Evolutionary conservation across 768 basidiomycete species (phyloP).

Genomic region (Leccinum ochraceum): DNA sequence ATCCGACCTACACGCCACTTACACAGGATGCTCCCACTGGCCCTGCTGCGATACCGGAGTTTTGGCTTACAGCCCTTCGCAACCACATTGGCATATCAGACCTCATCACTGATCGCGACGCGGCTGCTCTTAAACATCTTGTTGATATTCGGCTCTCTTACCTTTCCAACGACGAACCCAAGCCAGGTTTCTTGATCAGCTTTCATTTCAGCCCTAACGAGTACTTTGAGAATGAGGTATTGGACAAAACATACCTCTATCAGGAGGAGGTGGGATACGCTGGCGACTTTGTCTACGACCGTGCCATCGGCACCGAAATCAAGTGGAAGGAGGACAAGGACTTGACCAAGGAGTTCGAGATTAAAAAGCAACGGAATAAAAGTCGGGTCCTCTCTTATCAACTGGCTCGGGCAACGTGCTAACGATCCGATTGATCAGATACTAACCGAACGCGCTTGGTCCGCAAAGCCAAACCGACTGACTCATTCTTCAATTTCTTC

Average conservation of each 20-base stretch:
- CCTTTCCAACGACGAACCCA: conserved; percentile 58
- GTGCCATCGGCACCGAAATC: conserved; percentile 87
- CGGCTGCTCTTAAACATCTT: conserved; percentile 78
- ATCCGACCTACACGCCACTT: conserved; percentile 66
- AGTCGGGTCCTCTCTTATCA: conserved; percentile 46
- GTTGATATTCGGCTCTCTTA: conserved; percentile 81
- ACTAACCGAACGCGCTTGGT: conserved; percentile 83
- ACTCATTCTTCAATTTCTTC: conserved; percentile 99
- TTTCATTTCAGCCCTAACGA: conserved; percentile 85
- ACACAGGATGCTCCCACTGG: conserved; percentile 49
- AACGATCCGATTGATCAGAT: conserved; percentile 42
- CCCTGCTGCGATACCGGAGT: conserved; percentile 72
- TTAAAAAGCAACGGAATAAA: conserved; percentile 99
- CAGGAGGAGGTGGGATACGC: conserved; percentile 91
- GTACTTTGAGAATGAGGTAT: conserved; percentile 79
- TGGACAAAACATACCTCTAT: conserved; percentile 95
- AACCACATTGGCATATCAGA: conserved; percentile 88
- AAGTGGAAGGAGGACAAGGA: conserved; percentile 99
- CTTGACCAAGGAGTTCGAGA: conserved; percentile 95
- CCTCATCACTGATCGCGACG: conserved; percentile 93
- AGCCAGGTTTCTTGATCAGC: conserved; percentile 89
- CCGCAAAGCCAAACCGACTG: conserved; percentile 84
- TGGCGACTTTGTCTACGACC: conserved; percentile 97
- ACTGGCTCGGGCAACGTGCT: background rate
- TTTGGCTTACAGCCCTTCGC: conserved; percentile 96